Base-by-base conservation (phyloP, 805 yeast genomes). In the Myxozyma udenii region DNA sequence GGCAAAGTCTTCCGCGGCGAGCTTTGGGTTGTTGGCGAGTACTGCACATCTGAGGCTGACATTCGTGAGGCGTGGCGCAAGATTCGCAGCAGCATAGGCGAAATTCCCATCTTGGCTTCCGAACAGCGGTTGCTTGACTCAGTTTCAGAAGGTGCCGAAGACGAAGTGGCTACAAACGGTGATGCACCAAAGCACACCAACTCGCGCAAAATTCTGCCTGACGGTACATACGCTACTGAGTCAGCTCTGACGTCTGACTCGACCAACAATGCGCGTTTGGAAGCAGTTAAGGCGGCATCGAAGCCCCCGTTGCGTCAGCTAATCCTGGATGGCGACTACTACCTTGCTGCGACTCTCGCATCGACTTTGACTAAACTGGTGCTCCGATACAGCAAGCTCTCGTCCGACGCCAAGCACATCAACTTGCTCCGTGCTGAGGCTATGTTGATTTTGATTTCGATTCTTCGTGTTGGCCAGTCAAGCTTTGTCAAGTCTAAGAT, bases 151-250 rank as follows among this genome's bases (percentile, higher is more conserved):
- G 70, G 61, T 4, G 72, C 67, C 9, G 68, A 62, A 1, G 68
- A 67, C 14, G 60, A 49, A 12, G 57, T 49, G 19, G 67, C 64
- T 23, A 61, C 68, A 30, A 67, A 65, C 21, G 75, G 73, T 35
- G 66, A 71, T 32, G 55, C 49, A 11, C 60, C 62, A 7, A 63
- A 68, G 45, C 52, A 57, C 18, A 59, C 66, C 46, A 68, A 73
- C 51, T 87, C 87, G 41, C 97, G 97, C 19, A 83, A 85, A 53
- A 84, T 93, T 53, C 77, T 93, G 60, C 96, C 98, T n/a, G 99
- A 93, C 72, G 99, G 99, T 62, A 93, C 99, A 0, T 93, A 93
- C 70, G 98, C 98, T 25, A 87, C 96, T 38, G 98, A 93, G 71
- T 80, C 81, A 57, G 93, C 95, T 0, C 71, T 84, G 51, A 85